Percentiles rank a stretch among this genome's conserved stretches.
phyloP scores from a whole-genome alignment of 192 early-diverging fungal species.

The Lunasporangiospora selenospora region DNA sequence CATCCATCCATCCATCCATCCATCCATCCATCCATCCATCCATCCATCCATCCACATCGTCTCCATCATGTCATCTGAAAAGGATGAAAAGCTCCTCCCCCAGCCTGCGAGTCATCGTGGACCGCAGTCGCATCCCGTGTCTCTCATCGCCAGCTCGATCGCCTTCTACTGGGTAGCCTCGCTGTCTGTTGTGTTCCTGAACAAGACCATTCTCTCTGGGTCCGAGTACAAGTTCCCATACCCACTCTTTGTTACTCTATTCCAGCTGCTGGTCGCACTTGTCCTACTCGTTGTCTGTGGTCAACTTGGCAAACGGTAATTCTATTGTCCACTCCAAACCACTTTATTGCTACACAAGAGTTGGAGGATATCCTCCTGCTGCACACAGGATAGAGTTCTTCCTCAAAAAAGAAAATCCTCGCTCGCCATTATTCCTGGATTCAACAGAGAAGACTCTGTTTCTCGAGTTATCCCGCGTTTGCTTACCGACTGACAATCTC shows the following conservation, averaged over 20 bases:
- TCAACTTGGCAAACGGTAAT: constrained; percentile 60
- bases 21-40: not conserved
- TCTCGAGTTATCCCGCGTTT: not conserved
- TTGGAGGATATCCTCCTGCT: not conserved
- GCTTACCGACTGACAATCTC: too few relatives aligned
- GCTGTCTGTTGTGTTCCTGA: constrained; percentile 69
- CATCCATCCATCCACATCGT: not conserved
- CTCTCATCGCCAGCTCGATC: constrained; percentile 57
- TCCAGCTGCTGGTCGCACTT: constrained; percentile 65
- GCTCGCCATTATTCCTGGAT: not conserved
- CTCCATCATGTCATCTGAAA: constrained; percentile 5
- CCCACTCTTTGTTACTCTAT: constrained; percentile 74
- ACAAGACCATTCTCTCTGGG: constrained; percentile 68
- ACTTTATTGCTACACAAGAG: not conserved
- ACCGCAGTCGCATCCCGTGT: constrained; percentile 28
- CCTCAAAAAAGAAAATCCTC: not conserved
- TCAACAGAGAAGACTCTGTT: not conserved
- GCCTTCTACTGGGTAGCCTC: constrained; percentile 69
- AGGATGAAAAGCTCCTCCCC: constrained; percentile 37
- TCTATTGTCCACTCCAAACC: not conserved
- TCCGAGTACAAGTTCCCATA: constrained; percentile 70
- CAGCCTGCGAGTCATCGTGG: constrained; percentile 28
- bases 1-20: too few relatives aligned
- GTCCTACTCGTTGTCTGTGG: constrained; percentile 61
- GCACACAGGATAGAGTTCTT: not conserved